Evolutionary conservation across 768 basidiomycete species (phyloP).

Genomic region (Pleurotus salmoneostramineus): DNA sequence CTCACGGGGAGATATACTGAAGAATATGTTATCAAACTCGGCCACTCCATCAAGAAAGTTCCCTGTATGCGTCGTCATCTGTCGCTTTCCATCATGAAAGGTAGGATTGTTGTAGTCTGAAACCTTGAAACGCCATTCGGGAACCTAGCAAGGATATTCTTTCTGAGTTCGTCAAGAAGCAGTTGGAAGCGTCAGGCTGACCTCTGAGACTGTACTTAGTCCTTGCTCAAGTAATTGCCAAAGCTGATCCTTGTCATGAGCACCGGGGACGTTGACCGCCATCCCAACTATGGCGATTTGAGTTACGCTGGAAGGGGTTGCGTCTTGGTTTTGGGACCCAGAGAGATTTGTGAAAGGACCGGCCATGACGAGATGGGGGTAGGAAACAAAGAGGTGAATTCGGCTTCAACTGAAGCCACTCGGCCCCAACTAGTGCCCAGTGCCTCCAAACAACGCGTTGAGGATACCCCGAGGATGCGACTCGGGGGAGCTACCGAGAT

Average conservation of each 20-base stretch:
- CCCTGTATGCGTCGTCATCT: conserved; percentile 50
- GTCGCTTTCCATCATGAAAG: conserved; percentile 26
- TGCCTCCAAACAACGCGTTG: no score
- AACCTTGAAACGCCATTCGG: conserved; percentile 50
- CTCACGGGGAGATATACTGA: conserved; percentile 71
- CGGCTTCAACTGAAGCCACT: no score
- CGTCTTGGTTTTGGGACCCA: no score
- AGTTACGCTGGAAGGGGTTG: no score
- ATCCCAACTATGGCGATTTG: conserved; percentile 68
- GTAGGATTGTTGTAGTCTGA: conserved; percentile 28
- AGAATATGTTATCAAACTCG: conserved; percentile 67
- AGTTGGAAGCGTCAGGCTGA: conserved; percentile 18
- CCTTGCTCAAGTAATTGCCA: conserved; percentile 61
- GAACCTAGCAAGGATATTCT: conserved; percentile 40
- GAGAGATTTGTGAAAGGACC: no score
- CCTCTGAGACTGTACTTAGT: conserved; percentile 53
- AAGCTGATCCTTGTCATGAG: conserved; percentile 38
- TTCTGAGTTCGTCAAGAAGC: not conserved
- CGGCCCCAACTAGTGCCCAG: no score
- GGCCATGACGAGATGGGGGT: no score
- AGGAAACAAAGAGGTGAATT: no score
- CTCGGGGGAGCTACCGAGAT: no score
- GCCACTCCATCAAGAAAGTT: conserved; percentile 60
- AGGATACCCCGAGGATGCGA: no score
- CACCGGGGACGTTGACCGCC: conserved; percentile 58